These are phyloP conservation scores for Cairneyella variabilis DNA, from an alignment of 495 filamentous ascomycete species.

Conservation along the genomic window DNA sequence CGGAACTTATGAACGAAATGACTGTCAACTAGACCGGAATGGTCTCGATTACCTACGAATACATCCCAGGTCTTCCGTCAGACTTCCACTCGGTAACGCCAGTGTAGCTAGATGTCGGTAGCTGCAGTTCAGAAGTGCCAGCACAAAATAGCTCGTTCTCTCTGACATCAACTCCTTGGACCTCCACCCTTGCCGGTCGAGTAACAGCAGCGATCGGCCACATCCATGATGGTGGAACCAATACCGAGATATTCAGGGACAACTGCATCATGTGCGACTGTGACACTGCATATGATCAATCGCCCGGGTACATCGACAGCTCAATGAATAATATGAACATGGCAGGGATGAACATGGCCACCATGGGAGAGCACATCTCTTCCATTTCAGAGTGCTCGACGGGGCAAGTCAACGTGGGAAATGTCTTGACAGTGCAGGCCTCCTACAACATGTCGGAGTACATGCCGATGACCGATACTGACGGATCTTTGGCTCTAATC, in stretches of 20 bases:
- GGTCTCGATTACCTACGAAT: conserved; percentile 25
- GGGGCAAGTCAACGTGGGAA: conserved; percentile 1
- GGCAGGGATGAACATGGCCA: conserved; percentile 2
- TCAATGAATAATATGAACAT: not conserved
- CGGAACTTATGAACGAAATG: conserved; percentile 29
- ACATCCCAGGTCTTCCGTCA: not conserved
- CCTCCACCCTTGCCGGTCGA: not conserved
- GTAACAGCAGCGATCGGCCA: not conserved
- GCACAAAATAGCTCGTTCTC: not conserved
- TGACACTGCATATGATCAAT: not conserved
- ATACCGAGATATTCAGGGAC: not conserved
- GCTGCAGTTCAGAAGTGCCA: not conserved
- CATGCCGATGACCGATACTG: conserved; percentile 9
- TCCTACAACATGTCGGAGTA: conserved; percentile 6
- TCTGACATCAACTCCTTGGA: conserved; percentile 1
- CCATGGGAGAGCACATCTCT: conserved; percentile 9
- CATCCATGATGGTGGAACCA: not conserved
- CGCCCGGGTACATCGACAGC: conserved; percentile 4
- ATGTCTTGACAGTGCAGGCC: conserved; percentile 1
- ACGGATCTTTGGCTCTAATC: conserved; percentile 2
- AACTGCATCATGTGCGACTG: not conserved
- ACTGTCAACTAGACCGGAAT: conserved; percentile 15
- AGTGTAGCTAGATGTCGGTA: conserved; percentile 1
- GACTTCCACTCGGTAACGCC: conserved; percentile 1
- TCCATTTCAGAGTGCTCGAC: not conserved